These are phyloP conservation scores for Diaporthe sp. DNA, from an alignment of 2,329 filamentous ascomycete genomes.

Conservation along the genomic window DNA sequence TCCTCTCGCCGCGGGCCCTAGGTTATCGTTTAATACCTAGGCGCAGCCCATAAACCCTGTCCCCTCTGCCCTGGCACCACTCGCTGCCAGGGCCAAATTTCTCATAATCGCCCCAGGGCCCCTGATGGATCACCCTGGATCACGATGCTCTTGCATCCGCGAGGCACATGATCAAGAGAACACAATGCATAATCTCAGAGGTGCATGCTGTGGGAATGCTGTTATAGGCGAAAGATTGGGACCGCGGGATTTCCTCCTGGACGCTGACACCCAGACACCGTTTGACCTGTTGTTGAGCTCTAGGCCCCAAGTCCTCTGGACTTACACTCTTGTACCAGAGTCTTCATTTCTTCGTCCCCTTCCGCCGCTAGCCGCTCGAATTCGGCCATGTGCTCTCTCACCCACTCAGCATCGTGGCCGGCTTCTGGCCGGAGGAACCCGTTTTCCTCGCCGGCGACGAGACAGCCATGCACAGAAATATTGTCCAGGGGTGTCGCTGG, in stretches of 20 bases:
- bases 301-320: background rate
- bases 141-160: too few species aligned
- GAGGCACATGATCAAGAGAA: background rate
- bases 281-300: background rate
- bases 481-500: background rate
- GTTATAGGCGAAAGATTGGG: too few species aligned
- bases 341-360: slow-evolving; percentile 10
- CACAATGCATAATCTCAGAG: background rate
- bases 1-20: too few species aligned
- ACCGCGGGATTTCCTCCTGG: background rate
- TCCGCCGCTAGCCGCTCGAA: background rate
- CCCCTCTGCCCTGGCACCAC: too few species aligned
- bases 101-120: too few species aligned
- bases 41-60: too few species aligned
- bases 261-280: background rate
- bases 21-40: too few species aligned
- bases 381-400: slow-evolving; percentile 11
- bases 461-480: background rate
- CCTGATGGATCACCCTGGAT: too few species aligned
- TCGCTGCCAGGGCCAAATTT: too few species aligned
- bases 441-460: slow-evolving; percentile 2
- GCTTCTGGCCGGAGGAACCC: slow-evolving; percentile 14
- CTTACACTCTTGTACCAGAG: background rate
- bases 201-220: background rate
- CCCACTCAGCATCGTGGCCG: slow-evolving; percentile 17